Base-by-base conservation (phyloP, 345 rosid genomes). In the Heritiera fomes region DNA sequence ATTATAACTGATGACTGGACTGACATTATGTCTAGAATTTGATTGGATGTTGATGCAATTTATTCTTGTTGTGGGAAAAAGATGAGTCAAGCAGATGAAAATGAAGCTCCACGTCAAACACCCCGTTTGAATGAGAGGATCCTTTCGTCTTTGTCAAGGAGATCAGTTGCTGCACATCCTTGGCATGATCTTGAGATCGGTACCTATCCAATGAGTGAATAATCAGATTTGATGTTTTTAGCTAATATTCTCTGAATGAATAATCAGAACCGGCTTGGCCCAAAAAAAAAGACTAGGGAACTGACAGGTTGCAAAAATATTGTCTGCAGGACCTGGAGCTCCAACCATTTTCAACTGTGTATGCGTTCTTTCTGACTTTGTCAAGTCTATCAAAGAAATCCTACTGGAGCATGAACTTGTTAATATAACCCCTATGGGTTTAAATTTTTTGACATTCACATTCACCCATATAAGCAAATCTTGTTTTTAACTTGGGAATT, bases 181-280 rank as follows among this genome's bases (percentile, higher is more conserved):
- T 96, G 98, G 99, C 99, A 96, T 86, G 99, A 96, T 92, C 98
- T 96, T 82, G 98, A 96, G 82, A 89, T 94, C 76, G 99, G 99
- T 94, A 88, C 10, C 11, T 34, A 43, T 69, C 13, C 8, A 76
- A 73, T 43, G 34, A 49, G 43, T 38, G 13, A 28, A 6, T 69
- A 6, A 62, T 53, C 66, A n/a, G 72, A 18, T 79, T 67, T 75
- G 45, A 23, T 41, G 50, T 28, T 34, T 50, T 17, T 70, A 63
- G 60, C 58, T 72, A 4, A 30, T 81, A 15, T 65, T 73, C 53
- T n/a, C 8, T 49, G 34, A 70, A 13, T 7, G 23, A 71, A 8
- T 71, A 17, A 45, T 18, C 75, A n/a, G 34, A 28, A 4, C 13
- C 53, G 10, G 0, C 52, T 47, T 47, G 52, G 52, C 52, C 13